Evolutionary conservation across 331 rosid genomes (phyloP).

Genomic region (Pyracantha coccinea): DNA sequence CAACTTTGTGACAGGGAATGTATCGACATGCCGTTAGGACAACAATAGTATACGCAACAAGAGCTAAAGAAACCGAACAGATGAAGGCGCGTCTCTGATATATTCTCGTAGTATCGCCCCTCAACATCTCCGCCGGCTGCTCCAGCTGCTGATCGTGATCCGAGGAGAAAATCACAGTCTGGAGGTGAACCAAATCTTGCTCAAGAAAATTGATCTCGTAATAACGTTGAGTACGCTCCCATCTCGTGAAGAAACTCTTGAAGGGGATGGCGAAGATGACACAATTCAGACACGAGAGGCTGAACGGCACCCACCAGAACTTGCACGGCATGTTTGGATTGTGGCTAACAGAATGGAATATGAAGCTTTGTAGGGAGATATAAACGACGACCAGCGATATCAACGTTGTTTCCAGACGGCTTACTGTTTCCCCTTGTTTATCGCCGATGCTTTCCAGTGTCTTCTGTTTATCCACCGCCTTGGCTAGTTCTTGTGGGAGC

Average conservation of each 20-base stretch:
- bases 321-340: background rate
- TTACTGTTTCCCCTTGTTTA: background rate
- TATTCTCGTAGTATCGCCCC: background rate
- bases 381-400: too few species aligned
- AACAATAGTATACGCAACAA: background rate
- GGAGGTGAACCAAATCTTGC: background rate
- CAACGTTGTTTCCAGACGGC: too few species aligned
- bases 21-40: too few species aligned
- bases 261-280: background rate
- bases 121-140: background rate
- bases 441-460: background rate
- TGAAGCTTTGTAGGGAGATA: background rate
- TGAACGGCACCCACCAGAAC: background rate
- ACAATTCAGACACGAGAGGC: background rate
- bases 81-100: background rate
- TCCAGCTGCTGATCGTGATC: too few species aligned
- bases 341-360: background rate
- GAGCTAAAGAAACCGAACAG: background rate
- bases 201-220: background rate
- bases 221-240: background rate
- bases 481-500: too few species aligned
- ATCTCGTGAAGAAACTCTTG: background rate
- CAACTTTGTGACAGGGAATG: background rate
- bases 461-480: background rate
- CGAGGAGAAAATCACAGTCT: background rate